Evolutionary conservation across 1,284 basidiomycete genomes (phyloP).

Genomic region (Leucoagaricus sp.): DNA sequence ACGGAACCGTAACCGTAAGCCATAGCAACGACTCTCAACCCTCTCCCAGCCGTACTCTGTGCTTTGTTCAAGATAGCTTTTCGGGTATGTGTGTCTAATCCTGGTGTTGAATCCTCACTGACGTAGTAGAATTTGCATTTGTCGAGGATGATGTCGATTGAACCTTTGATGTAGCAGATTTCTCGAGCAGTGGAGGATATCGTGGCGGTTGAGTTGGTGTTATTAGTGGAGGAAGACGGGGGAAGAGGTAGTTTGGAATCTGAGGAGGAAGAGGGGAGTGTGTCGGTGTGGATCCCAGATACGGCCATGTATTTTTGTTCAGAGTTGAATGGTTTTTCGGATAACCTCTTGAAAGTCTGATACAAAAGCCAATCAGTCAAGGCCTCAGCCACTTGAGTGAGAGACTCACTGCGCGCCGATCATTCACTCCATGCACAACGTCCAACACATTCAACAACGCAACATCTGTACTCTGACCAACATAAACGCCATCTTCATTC

Average conservation of each 20-base stretch:
- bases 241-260: not conserved
- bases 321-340: conserved; percentile 89
- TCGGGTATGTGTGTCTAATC: conserved; percentile 69
- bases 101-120: conserved; percentile 79
- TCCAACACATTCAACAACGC: conserved; percentile 86
- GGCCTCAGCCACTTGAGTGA: not conserved
- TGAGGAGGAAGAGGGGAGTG: conserved; percentile 15
- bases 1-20: conserved; percentile 79
- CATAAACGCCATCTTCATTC: conserved; percentile 74
- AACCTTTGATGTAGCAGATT: conserved; percentile 90
- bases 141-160: conserved; percentile 85
- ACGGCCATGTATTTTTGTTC: conserved; percentile 94
- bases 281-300: conserved; percentile 61
- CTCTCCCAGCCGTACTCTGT: conserved; percentile 69
- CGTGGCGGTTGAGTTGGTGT: conserved; percentile 37
- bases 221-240: conserved; percentile 19
- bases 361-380: not conserved
- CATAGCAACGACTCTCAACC: conserved; percentile 88
- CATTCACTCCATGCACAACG: conserved; percentile 66
- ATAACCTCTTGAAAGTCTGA: conserved; percentile 71
- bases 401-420: conserved; percentile 65
- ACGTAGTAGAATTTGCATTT: conserved; percentile 89
- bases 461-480: conserved; percentile 94
- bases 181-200: conserved; percentile 62
- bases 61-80: conserved; percentile 72